Base-by-base conservation (phyloP, 129 eudicot genomes). In the Calendula officinalis region DNA sequence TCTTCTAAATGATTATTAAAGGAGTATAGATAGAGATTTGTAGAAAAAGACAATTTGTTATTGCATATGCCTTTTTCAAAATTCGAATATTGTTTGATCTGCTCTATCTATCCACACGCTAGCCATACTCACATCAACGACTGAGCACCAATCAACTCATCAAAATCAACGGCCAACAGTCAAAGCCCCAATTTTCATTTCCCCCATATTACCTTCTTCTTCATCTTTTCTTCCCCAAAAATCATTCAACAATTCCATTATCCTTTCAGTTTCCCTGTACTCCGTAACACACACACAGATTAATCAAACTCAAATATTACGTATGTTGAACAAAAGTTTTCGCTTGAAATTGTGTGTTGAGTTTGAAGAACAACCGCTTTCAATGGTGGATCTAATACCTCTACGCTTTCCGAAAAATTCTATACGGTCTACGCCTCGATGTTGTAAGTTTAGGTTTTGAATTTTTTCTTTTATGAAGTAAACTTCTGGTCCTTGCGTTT, bases 371-470 rank as follows among this genome's bases (percentile, higher is more conserved):
- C 75, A 68, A 57, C 66, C 69, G 11, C 82, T 80, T 56, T 61
- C 52, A 4, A 78, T 77, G 51, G 75, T 73, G 37, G 77, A 81
- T 48, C 83, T 69, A 81, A 79, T 78, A 72, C 53, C 74, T 71
- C 71, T 61, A 61, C 77, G 82, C 33, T 76, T 75, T 14, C 76
- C 79, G 4, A 76, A 78, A 14, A 73, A 75, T 16, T 74, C 74
- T 59, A 79, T 79, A 88, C 89, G 66, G 43, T 67, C 38, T 42
- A 74, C 82, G 52, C 88, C 78, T 58, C 88, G 77, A 10, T 67
- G 71, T 56, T 86, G 95, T 81, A 89, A 83, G 83, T 89, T 86
- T 72, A 81, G 78, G 81, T 48, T 34, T 56, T 79, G 22, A 22
- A 16, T 53, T 14, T 60, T 48, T 46, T 34, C 7, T 44, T 62